These are phyloP conservation scores for Picea sitchensis DNA, from an alignment of 75 land plant species.

Conservation along the genomic window DNA sequence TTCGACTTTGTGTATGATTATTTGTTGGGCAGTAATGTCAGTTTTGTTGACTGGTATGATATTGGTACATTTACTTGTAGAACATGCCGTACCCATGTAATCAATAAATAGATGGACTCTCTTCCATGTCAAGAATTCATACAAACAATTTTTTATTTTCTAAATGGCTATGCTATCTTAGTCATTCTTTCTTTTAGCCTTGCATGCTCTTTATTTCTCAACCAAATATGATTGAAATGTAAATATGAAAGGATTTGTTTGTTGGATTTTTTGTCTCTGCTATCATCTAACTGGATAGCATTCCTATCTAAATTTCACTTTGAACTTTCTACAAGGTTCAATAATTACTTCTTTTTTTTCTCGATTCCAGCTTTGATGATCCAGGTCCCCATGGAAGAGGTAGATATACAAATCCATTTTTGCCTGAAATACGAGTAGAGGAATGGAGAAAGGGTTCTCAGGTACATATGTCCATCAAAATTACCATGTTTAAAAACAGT, in stretches of 20 bases:
- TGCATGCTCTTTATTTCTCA: background rate
- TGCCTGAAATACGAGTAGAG: slow-evolving; percentile 64
- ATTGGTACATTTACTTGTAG: background rate
- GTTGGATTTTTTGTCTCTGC: background rate
- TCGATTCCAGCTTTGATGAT: slow-evolving; percentile 80
- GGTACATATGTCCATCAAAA: slow-evolving; percentile 25
- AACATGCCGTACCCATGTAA: background rate
- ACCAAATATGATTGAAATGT: background rate
- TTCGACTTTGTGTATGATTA: slow-evolving; percentile 83
- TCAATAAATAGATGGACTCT: background rate
- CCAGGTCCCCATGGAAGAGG: slow-evolving; percentile 99
- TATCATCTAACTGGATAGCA: background rate
- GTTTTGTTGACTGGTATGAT: slow-evolving; percentile 94
- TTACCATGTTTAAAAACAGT: background rate
- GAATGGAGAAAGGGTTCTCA: slow-evolving; percentile 96
- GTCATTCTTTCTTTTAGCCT: background rate
- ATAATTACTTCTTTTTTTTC: slow-evolving; percentile 5
- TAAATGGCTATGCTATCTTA: background rate
- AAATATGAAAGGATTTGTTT: background rate
- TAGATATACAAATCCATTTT: slow-evolving; percentile 78
- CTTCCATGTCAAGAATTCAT: background rate
- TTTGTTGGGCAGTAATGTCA: slow-evolving; percentile 63
- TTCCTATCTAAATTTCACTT: no score
- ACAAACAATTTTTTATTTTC: background rate
- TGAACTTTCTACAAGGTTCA: background rate